A percentile compares a stretch with the other conserved stretches of the same genome.
Conservation (phyloP, 345 rosid species). For the Linum usitatissimum region DNA sequence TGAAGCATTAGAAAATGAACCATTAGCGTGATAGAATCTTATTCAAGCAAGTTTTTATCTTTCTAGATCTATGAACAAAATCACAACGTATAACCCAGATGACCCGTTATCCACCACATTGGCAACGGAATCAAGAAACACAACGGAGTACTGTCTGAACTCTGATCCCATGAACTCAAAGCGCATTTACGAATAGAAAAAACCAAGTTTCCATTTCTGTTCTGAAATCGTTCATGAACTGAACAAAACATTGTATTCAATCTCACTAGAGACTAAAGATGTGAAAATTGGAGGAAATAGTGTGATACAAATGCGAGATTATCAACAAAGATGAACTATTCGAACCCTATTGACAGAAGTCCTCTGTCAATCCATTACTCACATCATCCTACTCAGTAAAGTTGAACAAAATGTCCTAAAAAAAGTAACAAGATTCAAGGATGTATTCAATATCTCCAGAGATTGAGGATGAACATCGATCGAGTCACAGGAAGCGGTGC, state of each 20-base stretch:
- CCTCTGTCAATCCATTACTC: not conserved
- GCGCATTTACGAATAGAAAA: too few species aligned
- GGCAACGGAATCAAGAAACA: not conserved
- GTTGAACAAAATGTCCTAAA: not conserved
- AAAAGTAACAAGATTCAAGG: not conserved
- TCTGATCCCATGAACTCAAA: too few species aligned
- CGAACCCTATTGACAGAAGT: not conserved
- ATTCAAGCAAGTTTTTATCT: not conserved
- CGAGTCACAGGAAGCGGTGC: too few species aligned
- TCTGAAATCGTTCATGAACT: too few species aligned
- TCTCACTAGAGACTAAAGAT: too few species aligned
- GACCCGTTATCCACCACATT: not conserved
- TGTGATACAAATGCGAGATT: too few species aligned
- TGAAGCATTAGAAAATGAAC: not conserved
- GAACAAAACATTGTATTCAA: too few species aligned
- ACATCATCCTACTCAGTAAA: not conserved
- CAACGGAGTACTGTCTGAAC: not conserved
- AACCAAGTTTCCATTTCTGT: too few species aligned
- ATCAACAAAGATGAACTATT: not conserved
- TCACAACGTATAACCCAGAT: not conserved
- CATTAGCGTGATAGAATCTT: not conserved
- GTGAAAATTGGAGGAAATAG: too few species aligned
- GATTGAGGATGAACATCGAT: too few species aligned
- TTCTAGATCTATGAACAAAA: not conserved
- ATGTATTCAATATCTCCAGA: too few species aligned